phyloP scores from a whole-genome alignment of 2,329 filamentous ascomycete species.

The Trichophyton verrucosum region DNA sequence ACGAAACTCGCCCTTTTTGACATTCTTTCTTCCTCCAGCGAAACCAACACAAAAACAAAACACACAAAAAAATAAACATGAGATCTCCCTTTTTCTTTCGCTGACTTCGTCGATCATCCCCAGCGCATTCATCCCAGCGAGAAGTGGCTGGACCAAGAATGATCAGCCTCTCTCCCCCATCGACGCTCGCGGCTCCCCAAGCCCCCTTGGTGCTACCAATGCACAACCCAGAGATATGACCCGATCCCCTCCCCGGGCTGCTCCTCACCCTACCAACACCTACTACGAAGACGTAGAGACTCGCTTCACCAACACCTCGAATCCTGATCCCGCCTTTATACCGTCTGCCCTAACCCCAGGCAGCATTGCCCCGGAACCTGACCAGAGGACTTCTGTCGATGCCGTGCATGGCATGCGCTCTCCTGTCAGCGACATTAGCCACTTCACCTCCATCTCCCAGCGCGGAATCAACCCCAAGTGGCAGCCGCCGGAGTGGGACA shows the following conservation, averaged over 20 bases:
- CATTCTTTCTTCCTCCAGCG: too few species aligned
- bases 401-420: constrained; percentile 54
- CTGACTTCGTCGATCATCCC: not conserved
- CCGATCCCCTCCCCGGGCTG: constrained; percentile 16
- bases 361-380: constrained; percentile 25
- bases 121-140: constrained; percentile 35
- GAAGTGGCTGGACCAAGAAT: constrained; percentile 25
- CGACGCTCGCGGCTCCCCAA: constrained; percentile 12
- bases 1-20: constrained; percentile 7
- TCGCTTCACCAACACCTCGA: constrained; percentile 52
- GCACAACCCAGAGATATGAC: constrained; percentile 14
- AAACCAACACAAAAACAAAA: too few species aligned
- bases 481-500: constrained; percentile 40
- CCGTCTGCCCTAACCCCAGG: constrained; percentile 28
- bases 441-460: constrained; percentile 84
- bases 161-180: constrained; percentile 7
- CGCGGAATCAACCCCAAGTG: constrained; percentile 79
- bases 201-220: not conserved
- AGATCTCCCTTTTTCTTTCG: not conserved
- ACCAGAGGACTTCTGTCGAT: constrained; percentile 45
- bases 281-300: constrained; percentile 96
- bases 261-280: constrained; percentile 30
- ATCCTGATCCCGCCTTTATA: constrained; percentile 14
- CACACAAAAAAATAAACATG: too few species aligned
- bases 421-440: constrained; percentile 66